These are phyloP conservation scores for Paecilomyces niveus DNA, from an alignment of 2,329 filamentous ascomycete genomes.

Conservation along the genomic window DNA sequence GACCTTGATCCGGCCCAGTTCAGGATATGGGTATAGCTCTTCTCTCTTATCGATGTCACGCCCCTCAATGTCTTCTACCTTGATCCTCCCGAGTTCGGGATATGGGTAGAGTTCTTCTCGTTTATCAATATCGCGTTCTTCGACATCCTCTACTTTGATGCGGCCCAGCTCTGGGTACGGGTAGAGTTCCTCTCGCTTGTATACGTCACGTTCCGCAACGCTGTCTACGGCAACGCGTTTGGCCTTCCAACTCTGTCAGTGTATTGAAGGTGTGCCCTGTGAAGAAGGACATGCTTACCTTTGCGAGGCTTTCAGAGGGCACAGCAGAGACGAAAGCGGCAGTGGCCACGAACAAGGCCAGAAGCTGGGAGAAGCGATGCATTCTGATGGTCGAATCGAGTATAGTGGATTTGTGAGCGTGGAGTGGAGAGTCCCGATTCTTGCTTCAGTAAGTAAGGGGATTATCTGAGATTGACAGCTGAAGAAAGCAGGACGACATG, in stretches of 20 bases:
- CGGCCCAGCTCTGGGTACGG: neutral
- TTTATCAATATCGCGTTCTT: neutral
- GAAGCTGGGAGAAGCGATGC: neutral
- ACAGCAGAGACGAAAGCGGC: neutral
- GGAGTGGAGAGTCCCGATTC: neutral
- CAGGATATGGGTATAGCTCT: neutral
- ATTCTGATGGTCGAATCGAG: neutral
- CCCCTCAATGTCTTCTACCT: slow-evolving; percentile 1
- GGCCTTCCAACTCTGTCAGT: neutral
- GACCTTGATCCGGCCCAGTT: neutral
- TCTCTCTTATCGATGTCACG: neutral
- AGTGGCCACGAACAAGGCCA: neutral
- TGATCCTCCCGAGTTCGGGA: slow-evolving; percentile 1
- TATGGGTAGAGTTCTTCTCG: neutral
- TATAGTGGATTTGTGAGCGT: neutral
- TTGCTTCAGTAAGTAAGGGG: neutral
- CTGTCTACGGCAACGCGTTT: neutral
- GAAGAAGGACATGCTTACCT: too few species aligned
- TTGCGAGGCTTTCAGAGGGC: neutral
- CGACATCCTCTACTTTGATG: slow-evolving; percentile 1
- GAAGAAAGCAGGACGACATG: neutral
- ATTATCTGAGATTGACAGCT: neutral
- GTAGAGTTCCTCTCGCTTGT: slow-evolving; percentile 2
- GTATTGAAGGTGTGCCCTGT: too few species aligned
- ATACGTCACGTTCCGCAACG: neutral